Conservation (phyloP, 2,329 filamentous ascomycete species). For the Botrytis fragariae region DNA sequence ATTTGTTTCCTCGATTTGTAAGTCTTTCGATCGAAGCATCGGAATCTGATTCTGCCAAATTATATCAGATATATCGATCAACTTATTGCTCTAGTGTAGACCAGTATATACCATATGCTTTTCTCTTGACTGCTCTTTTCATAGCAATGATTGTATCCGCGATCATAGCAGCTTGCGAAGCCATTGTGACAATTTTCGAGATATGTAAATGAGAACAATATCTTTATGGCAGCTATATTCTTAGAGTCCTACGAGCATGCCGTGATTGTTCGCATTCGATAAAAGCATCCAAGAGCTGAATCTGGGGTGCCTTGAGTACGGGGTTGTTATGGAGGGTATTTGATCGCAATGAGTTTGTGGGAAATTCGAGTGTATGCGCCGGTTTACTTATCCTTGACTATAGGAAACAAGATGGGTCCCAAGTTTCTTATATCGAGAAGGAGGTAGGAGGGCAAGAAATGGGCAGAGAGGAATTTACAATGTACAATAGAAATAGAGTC, state of each 20-base stretch:
- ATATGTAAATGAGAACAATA: background rate
- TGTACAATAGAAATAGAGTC: conserved; percentile 5
- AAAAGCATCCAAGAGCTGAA: background rate
- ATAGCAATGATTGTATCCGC: conserved; percentile 65
- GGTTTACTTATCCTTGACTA: background rate
- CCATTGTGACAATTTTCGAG: conserved; percentile 41
- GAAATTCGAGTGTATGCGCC: conserved; percentile 14
- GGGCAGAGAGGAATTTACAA: background rate
- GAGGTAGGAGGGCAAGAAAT: background rate
- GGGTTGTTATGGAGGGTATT: conserved; percentile 4
- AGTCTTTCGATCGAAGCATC: conserved; percentile 68
- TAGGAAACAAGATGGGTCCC: background rate
- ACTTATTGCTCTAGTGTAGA: conserved; percentile 26
- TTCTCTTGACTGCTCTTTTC: conserved; percentile 65
- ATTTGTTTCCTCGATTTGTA: conserved; percentile 75
- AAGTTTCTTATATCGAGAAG: background rate
- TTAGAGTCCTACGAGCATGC: conserved; percentile 6
- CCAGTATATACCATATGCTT: conserved; percentile 55
- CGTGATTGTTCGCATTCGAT: conserved; percentile 13
- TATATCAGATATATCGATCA: conserved; percentile 22
- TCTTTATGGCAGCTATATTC: background rate
- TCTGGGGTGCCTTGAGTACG: conserved; percentile 12
- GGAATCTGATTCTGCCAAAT: conserved; percentile 66
- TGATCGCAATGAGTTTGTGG: conserved; percentile 3
- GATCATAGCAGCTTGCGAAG: conserved; percentile 60